Conservation (phyloP, 1,284 basidiomycete genomes). For the Microbotryomycetes sp. region DNA sequence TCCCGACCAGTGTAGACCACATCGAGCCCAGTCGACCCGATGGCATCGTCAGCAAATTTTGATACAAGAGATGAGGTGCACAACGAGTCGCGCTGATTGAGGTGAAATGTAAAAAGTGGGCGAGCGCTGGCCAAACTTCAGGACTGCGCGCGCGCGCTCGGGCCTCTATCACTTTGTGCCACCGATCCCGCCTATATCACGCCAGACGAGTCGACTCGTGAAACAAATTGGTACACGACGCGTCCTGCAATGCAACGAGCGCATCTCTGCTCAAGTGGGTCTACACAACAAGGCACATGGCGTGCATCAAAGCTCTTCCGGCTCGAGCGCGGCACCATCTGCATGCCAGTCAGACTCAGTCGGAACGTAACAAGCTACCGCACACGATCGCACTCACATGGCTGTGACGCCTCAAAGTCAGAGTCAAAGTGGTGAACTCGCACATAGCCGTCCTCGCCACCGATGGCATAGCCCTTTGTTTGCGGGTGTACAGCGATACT, state of each 20-base stretch:
- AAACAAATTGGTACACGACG: background rate
- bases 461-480: slow-evolving; percentile 84
- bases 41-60: too few relatives aligned
- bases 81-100: too few relatives aligned
- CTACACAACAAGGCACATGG: background rate
- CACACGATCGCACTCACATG: background rate
- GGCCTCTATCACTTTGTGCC: background rate
- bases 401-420: background rate
- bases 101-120: too few relatives aligned
- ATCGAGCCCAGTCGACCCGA: too few relatives aligned
- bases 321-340: slow-evolving; percentile 48
- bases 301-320: slow-evolving; percentile 44
- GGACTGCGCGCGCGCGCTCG: background rate
- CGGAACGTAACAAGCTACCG: background rate
- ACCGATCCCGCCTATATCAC: background rate
- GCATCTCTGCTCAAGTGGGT: background rate
- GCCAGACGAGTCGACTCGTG: background rate
- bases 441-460: slow-evolving; percentile 80
- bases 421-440: slow-evolving; percentile 58
- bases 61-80: too few relatives aligned
- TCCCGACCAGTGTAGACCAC: too few relatives aligned
- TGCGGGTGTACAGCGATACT: slow-evolving; percentile 80
- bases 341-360: background rate
- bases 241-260: background rate
- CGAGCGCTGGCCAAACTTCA: too few relatives aligned